Evolutionary conservation across 225 moss, liverwort and hornwort species (phyloP), one percentile per base, ranked within the genome.

Genomic region (Marchantia polymorpha): DNA sequence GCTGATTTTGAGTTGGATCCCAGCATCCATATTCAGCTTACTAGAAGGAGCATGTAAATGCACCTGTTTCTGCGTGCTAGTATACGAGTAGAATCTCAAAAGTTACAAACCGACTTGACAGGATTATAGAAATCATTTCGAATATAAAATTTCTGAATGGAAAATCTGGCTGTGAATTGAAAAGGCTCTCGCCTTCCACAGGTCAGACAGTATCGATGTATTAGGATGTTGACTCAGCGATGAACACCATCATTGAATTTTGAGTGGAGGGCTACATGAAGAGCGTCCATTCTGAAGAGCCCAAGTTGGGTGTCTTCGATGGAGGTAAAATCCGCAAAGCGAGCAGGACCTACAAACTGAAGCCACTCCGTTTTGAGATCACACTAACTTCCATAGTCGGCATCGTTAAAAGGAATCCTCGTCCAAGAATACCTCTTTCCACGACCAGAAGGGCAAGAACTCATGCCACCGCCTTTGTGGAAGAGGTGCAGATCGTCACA

Each of bases 381-480:
- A 58, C 76, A 25, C 22, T 7, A 65, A 22, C 4, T 25, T 56
- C 25, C 30, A 19, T 30, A 56, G 56, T 30, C 58, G 31, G 54
- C 17, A 58, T 77, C 12, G 77, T 77, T 26, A 77, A 77, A n/a
- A 60, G 26, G 58, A 54, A 26, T 15, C 8, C 25, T 22, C 61
- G 76, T 54, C 76, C 89, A 12, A 48, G 69, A 56, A 71, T n/a
- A 17, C 7, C 64, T 87, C 7, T 8, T 71, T 0, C 81, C 81
- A n/a, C n/a, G n/a, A n/a, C 52, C 70, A 84, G 0, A 87, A 53
- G 22, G 89, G 87, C 5, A 89, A 89, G 70, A 73, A 82, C 15
- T 87, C 89, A 0, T 89, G 89, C 78, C 89, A 89, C 84, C 84
- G 80, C 52, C 87, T 87, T 7, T 89, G 87, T 75, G 84, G 77